Percentiles rank a stretch among this genome's conserved stretches.
Conservation (phyloP, 768 basidiomycete species). For the Saitozyma sp. region DNA sequence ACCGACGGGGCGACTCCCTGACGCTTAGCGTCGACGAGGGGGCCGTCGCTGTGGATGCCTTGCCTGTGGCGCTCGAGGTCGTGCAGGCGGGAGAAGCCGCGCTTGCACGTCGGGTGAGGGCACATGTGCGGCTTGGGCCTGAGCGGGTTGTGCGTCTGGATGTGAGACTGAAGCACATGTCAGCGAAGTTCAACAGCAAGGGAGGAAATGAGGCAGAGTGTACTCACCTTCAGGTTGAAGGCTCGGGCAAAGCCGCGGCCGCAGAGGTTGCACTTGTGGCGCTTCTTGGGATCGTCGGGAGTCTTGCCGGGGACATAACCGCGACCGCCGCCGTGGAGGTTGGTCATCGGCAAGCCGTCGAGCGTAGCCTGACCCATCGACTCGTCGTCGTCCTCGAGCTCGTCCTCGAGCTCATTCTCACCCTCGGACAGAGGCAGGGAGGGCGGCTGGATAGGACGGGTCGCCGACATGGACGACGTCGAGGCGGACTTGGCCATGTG, state of each 20-base stretch:
- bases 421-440: conserved; percentile 24
- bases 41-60: conserved; percentile 52
- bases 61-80: conserved; percentile 79
- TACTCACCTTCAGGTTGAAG: conserved; percentile 80
- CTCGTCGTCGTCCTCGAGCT: conserved; percentile 11
- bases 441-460: conserved; percentile 10
- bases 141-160: conserved; percentile 91
- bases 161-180: conserved; percentile 60
- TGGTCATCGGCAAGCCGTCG: conserved; percentile 34
- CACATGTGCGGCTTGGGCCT: conserved; percentile 85
- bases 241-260: conserved; percentile 81
- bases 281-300: conserved; percentile 51
- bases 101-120: conserved; percentile 77
- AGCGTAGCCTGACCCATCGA: conserved; percentile 20
- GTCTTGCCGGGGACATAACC: conserved; percentile 52
- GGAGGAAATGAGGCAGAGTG: neutral
- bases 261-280: conserved; percentile 50
- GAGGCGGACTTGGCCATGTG: conserved; percentile 1
- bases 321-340: conserved; percentile 49
- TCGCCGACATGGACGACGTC: conserved; percentile 9
- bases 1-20: conserved; percentile 45
- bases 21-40: conserved; percentile 48
- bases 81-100: conserved; percentile 91
- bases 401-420: conserved; percentile 29
- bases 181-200: conserved; percentile 3